phyloP scores from a whole-genome alignment of 1,284 basidiomycete species.

The Pholiota adiposa region DNA sequence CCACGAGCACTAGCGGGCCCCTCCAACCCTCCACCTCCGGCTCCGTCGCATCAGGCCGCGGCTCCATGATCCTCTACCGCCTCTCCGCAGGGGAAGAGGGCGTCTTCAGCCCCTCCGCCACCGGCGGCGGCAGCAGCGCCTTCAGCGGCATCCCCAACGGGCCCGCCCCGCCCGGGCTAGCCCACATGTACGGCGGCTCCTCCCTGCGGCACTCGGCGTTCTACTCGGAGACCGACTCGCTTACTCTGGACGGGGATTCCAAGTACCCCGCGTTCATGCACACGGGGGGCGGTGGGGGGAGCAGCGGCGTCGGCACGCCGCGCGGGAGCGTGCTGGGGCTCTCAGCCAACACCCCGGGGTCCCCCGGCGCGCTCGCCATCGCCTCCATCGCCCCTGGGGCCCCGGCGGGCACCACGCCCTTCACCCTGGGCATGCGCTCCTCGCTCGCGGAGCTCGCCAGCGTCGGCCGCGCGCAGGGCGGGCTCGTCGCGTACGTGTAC shows the following conservation, averaged over 20 bases:
- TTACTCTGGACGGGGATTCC: conserved; percentile 31
- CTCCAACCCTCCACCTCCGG: neutral
- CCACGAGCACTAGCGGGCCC: too few relatives aligned
- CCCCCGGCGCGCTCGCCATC: neutral
- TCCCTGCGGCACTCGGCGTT: conserved; percentile 24
- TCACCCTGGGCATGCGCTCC: conserved; percentile 5
- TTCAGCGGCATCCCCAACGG: neutral
- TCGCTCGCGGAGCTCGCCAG: neutral
- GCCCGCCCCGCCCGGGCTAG: neutral
- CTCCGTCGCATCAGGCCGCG: conserved; percentile 12
- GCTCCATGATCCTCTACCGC: conserved; percentile 40
- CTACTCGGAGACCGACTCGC: conserved; percentile 32
- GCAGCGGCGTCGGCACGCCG: neutral
- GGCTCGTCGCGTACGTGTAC: conserved; percentile 41
- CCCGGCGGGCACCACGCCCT: neutral
- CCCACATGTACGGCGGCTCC: conserved; percentile 4
- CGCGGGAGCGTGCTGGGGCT: neutral
- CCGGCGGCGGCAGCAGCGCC: neutral
- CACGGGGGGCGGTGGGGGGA: neutral
- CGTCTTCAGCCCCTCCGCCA: neutral
- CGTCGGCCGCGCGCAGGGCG: conserved; percentile 15
- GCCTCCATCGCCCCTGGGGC: neutral
- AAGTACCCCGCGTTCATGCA: conserved; percentile 34
- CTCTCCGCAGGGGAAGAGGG: conserved; percentile 20
- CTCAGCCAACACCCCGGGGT: neutral